These are phyloP conservation scores for Aegilops longissima DNA, from an alignment of 176 grass and related monocot genomes.

Conservation along the genomic window DNA sequence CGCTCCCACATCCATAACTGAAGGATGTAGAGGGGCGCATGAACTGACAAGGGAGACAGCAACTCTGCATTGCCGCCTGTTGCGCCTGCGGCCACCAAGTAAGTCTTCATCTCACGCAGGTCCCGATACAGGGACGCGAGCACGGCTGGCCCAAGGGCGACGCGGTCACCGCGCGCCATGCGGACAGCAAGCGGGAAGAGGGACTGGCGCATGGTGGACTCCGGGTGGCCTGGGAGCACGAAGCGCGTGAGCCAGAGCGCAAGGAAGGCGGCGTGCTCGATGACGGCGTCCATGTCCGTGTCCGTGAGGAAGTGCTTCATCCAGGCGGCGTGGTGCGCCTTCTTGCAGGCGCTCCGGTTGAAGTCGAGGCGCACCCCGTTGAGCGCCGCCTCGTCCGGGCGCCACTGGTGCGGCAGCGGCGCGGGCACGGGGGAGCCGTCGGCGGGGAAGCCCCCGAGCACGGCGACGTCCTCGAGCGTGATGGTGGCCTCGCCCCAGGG, in stretches of 20 bases:
- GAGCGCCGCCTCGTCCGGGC: constrained; percentile 56
- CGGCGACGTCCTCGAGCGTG: constrained; percentile 60
- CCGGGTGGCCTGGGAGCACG: constrained; percentile 71
- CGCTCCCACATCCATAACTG: constrained; percentile 91
- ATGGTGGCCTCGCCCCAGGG: constrained; percentile 93
- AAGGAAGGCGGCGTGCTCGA: constrained; percentile 86
- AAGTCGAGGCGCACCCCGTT: constrained; percentile 66
- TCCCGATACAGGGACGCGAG: constrained; percentile 78
- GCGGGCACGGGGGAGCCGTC: constrained; percentile 51
- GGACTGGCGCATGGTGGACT: constrained; percentile 74
- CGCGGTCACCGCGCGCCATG: constrained; percentile 57
- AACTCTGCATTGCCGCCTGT: constrained; percentile 26
- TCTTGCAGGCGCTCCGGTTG: constrained; percentile 88
- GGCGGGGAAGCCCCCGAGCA: constrained; percentile 58
- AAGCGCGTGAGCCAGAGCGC: constrained; percentile 86
- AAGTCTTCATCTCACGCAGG: constrained; percentile 70
- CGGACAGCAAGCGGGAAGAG: constrained; percentile 78
- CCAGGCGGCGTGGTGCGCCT: constrained; percentile 91
- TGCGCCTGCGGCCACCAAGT: constrained; percentile 22
- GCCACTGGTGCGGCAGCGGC: constrained; percentile 47
- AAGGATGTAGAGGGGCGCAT: constrained; percentile 71
- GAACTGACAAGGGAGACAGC: constrained; percentile 45
- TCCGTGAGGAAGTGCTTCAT: constrained; percentile 72
- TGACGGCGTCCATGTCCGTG: constrained; percentile 19
- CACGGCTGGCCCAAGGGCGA: constrained; percentile 71